These are phyloP conservation scores for Mycena indigotica DNA, from an alignment of 768 basidiomycete genomes.

Conservation along the genomic window DNA sequence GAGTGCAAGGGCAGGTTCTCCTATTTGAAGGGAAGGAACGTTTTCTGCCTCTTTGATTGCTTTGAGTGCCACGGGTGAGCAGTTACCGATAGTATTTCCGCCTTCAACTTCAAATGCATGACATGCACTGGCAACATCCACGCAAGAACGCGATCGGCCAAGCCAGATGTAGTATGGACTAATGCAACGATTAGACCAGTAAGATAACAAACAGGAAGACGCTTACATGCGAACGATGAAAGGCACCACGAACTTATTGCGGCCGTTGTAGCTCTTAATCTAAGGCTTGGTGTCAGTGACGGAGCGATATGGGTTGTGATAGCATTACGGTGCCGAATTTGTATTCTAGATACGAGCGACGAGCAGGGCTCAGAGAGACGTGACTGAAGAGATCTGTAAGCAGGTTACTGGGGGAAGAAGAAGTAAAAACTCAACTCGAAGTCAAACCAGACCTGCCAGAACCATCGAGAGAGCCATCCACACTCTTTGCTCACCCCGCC, in stretches of 20 bases:
- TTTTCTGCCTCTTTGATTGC: constrained; percentile 38
- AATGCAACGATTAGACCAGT: neutral
- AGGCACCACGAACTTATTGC: constrained; percentile 71
- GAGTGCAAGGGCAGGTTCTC: constrained; percentile 36
- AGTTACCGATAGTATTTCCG: constrained; percentile 59
- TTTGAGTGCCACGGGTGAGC: constrained; percentile 41
- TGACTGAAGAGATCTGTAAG: constrained; percentile 12
- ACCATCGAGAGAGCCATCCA: constrained; percentile 70
- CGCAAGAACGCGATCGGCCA: constrained; percentile 61
- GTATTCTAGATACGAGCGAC: constrained; percentile 76
- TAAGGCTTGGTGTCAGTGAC: constrained; percentile 20
- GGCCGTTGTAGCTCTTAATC: constrained; percentile 71
- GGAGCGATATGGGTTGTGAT: neutral
- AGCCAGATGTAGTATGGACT: constrained; percentile 79
- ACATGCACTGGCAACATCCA: constrained; percentile 53
- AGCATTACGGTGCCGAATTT: constrained; percentile 65
- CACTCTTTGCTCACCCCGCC: constrained; percentile 62
- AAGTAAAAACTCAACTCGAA: constrained; percentile 43
- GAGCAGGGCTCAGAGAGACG: constrained; percentile 54
- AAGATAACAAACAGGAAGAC: constrained; percentile 3
- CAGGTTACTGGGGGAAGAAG: constrained; percentile 21
- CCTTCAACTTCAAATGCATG: constrained; percentile 66
- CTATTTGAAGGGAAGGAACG: constrained; percentile 45
- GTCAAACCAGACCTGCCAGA: constrained; percentile 77
- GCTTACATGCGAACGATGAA: constrained; percentile 67